These are phyloP conservation scores for Rhodotorula sp. DNA, from an alignment of 1,284 basidiomycete genomes.

Conservation along the genomic window DNA sequence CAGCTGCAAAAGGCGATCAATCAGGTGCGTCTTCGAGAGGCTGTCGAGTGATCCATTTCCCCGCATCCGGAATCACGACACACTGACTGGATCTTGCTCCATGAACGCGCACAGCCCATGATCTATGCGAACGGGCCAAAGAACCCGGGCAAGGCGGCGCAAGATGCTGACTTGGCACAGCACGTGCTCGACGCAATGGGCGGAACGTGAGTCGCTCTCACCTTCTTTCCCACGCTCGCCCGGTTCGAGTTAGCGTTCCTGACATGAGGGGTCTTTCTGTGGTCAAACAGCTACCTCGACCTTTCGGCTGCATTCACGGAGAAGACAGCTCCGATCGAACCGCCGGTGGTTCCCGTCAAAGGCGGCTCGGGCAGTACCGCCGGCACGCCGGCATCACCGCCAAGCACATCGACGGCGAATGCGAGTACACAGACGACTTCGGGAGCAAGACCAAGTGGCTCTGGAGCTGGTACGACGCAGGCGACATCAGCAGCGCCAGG, in stretches of 20 bases:
- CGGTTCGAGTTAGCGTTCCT: too few species aligned
- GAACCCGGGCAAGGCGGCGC: slow-evolving; percentile 19
- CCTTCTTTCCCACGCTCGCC: too few species aligned
- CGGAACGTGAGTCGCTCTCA: neutral
- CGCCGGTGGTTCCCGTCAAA: slow-evolving; percentile 13
- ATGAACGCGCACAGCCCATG: neutral
- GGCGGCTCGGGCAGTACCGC: neutral
- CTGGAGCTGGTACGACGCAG: neutral
- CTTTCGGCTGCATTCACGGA: slow-evolving; percentile 13
- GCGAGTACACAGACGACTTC: neutral
- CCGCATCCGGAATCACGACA: too few species aligned
- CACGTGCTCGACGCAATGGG: slow-evolving; percentile 22
- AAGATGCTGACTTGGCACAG: slow-evolving; percentile 18
- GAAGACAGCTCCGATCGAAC: slow-evolving; percentile 7
- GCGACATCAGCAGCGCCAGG: neutral
- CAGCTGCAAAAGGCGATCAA: slow-evolving; percentile 13
- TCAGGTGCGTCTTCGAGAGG: slow-evolving; percentile 2
- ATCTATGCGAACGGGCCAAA: slow-evolving; percentile 18
- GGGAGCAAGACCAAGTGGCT: neutral
- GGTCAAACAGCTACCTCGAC: slow-evolving; percentile 16
- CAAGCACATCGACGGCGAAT: too few species aligned
- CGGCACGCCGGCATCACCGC: neutral
- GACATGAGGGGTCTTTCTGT: neutral
- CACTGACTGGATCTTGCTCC: neutral
- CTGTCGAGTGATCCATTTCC: neutral